phyloP scores from a whole-genome alignment of 257 asterid species.

The Leonotis leonurus region DNA sequence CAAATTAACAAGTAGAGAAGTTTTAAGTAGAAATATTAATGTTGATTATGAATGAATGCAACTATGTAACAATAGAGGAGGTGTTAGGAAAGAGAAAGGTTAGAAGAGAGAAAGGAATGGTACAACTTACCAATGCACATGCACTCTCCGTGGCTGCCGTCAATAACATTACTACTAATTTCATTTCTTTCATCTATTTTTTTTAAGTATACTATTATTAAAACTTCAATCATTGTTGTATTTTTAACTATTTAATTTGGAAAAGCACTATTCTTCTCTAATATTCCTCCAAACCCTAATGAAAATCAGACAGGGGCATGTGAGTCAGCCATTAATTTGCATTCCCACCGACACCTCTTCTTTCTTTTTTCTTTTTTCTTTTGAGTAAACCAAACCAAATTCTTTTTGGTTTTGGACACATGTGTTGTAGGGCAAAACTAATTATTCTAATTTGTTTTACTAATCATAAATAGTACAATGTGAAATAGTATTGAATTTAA shows the following conservation, averaged over 20 bases:
- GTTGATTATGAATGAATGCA: neutral
- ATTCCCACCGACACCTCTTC: conserved; percentile 30
- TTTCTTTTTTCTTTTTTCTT: neutral
- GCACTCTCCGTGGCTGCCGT: conserved; percentile 31
- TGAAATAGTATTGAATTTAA: neutral
- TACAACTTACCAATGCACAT: conserved; percentile 22
- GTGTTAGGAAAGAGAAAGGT: neutral
- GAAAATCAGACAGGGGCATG: conserved; percentile 28
- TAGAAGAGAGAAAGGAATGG: neutral
- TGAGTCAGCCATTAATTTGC: conserved; percentile 6
- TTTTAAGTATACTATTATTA: too few species aligned
- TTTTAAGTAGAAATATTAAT: neutral
- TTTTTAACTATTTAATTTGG: neutral
- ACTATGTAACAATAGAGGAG: neutral
- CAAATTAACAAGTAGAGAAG: neutral
- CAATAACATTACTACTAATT: neutral
- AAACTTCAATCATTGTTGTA: neutral
- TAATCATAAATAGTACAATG: neutral
- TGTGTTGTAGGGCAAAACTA: neutral
- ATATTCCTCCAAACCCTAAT: conserved; percentile 9
- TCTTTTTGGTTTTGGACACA: conserved; percentile 19
- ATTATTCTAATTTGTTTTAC: conserved; percentile 11
- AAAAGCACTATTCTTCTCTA: neutral
- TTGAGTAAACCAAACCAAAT: neutral
- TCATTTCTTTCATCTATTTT: too few species aligned